Evolutionary conservation across 1,139 yeast genomes (phyloP).

Genomic region (Hansenula lynferdii): DNA sequence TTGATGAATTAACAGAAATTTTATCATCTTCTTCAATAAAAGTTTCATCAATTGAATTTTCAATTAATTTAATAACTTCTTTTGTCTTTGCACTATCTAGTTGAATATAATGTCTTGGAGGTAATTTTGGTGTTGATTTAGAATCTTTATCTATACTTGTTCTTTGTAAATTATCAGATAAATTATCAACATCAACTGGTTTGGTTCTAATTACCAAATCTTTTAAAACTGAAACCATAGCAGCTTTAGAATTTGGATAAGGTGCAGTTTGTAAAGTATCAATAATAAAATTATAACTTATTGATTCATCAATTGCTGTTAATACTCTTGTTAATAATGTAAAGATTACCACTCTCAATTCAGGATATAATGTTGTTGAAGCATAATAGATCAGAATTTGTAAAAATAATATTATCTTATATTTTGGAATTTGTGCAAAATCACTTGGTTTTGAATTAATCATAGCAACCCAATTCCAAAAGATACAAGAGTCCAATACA

Average conservation of each 20-base stretch:
- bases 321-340: constrained; percentile 54
- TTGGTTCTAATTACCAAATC: constrained; percentile 42
- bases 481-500: constrained; percentile 34
- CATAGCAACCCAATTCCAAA: constrained; percentile 39
- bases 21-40: constrained; percentile 21
- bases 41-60: constrained; percentile 30
- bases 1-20: constrained; percentile 9
- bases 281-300: constrained; percentile 53
- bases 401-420: constrained; percentile 35
- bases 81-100: constrained; percentile 34
- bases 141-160: constrained; percentile 8
- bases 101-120: constrained; percentile 32
- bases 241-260: constrained; percentile 51
- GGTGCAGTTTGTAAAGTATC: constrained; percentile 73
- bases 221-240: constrained; percentile 62
- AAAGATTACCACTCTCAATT: constrained; percentile 26
- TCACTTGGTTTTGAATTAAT: constrained; percentile 26
- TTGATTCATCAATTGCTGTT: constrained; percentile 49
- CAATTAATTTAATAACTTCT: constrained; percentile 37
- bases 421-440: constrained; percentile 24
- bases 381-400: constrained; percentile 38
- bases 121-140: constrained; percentile 20
- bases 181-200: constrained; percentile 6
- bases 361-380: constrained; percentile 26
- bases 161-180: too few species aligned